Evolutionary conservation across 768 basidiomycete species (phyloP).

Genomic region (Amanita rimosa): DNA sequence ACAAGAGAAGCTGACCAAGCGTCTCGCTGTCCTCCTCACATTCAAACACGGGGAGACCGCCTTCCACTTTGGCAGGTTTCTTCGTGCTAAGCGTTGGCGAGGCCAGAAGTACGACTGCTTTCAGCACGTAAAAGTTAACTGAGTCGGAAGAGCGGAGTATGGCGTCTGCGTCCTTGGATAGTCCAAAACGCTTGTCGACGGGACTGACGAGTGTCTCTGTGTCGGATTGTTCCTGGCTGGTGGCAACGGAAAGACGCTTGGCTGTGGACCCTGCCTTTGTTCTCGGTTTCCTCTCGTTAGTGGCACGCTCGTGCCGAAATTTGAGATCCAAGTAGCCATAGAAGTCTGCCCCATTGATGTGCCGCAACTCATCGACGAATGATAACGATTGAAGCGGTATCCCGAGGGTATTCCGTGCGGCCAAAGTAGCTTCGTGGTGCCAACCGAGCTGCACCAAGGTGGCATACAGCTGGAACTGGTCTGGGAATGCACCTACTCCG

Average conservation of each 20-base stretch:
- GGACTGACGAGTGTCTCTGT: not conserved
- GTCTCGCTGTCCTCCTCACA: slow-evolving; percentile 1
- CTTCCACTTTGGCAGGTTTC: slow-evolving; percentile 5
- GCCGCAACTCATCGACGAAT: not conserved
- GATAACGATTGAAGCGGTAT: not conserved
- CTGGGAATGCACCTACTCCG: not conserved
- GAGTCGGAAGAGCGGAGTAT: slow-evolving; percentile 18
- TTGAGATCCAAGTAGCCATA: not conserved
- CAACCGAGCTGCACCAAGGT: slow-evolving; percentile 1
- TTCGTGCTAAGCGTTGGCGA: slow-evolving; percentile 21
- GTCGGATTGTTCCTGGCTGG: not conserved
- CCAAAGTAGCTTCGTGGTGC: not conserved
- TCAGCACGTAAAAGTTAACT: slow-evolving; percentile 19
- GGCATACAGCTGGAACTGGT: not conserved
- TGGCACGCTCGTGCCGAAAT: not conserved
- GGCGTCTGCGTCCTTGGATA: slow-evolving; percentile 11
- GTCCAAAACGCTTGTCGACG: not conserved
- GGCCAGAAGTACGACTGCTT: slow-evolving; percentile 15
- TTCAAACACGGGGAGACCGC: not conserved
- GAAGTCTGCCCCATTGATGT: slow-evolving; percentile 1
- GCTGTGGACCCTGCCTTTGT: not conserved
- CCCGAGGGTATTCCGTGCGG: not conserved
- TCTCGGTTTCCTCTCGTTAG: not conserved
- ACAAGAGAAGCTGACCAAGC: not conserved
- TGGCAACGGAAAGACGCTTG: not conserved